A percentile compares a stretch with the other conserved stretches of the same genome.
These are phyloP conservation scores for Hebeloma cylindrosporum DNA, from an alignment of 768 basidiomycete species.

Conservation along the genomic window DNA sequence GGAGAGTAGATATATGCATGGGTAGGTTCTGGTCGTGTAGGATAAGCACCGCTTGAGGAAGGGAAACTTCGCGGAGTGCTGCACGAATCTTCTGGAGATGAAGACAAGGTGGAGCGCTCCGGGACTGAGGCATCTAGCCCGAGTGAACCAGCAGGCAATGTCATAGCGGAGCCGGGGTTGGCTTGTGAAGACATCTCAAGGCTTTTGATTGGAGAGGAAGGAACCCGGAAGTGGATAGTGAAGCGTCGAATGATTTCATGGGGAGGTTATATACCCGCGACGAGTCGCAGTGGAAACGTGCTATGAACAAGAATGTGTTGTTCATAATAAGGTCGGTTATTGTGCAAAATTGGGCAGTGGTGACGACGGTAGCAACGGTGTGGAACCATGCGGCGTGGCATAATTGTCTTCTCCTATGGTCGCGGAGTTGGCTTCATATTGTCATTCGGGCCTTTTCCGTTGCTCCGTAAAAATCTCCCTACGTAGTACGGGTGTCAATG, in stretches of 20 bases:
- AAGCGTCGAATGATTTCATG: too few relatives aligned
- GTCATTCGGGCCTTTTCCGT: too few relatives aligned
- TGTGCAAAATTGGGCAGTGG: too few relatives aligned
- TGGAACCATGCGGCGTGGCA: conserved; percentile 8
- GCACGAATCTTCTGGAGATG: not conserved
- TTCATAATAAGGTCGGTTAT: too few relatives aligned
- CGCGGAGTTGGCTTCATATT: too few relatives aligned
- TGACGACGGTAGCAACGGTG: conserved; percentile 15
- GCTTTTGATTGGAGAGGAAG: too few relatives aligned
- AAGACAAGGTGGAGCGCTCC: conserved; percentile 5
- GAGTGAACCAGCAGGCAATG: not conserved
- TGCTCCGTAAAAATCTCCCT: too few relatives aligned
- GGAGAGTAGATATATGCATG: conserved; percentile 14
- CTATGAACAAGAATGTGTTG: conserved; percentile 5
- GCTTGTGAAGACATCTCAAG: conserved; percentile 18
- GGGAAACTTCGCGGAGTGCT: not conserved
- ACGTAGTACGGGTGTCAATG: too few relatives aligned
- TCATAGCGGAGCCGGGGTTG: conserved; percentile 11
- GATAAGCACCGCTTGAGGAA: not conserved
- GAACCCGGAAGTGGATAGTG: too few relatives aligned
- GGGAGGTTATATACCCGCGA: too few relatives aligned
- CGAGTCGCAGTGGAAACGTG: not conserved
- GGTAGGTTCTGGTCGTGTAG: not conserved
- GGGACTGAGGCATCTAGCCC: conserved; percentile 10
- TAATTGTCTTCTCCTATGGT: too few relatives aligned